Base-by-base conservation (phyloP, 345 rosid species). In the Trapa incisa region DNA sequence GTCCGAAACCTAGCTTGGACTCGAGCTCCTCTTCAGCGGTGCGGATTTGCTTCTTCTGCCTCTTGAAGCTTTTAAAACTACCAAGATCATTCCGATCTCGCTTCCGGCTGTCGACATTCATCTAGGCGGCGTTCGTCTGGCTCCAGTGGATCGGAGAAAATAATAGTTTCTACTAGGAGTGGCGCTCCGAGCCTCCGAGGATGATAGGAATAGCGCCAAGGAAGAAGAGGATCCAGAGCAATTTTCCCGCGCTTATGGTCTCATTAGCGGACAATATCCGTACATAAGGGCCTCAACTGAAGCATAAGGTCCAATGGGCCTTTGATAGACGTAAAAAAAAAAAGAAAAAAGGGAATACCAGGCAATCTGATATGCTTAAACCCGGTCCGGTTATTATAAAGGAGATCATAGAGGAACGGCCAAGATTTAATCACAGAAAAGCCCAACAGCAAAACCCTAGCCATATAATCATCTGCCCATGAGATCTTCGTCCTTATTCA, bases 11-110 rank as follows among this genome's bases (percentile, higher is more conserved):
- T 57, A 93, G 77, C 85, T 88, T 93, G 29, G 87, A 71, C 81
- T 87, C 94, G 37, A 88, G 89, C 80, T 88, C 88, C 63, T 93
- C 98, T 79, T 87, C 95, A 37, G 88, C 87, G 45, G 67, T 85
- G 33, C 85, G 94, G 61, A 82, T 79, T 71, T 80, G 86, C 79
- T 75, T 89, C 79, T 83, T 88, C 80, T 76, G 87, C 83, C 70
- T 87, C 80, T 84, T 90, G 41, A 84, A 72, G 71, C 78, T 71
- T 70, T 84, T 90, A 38, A 84, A 72, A 70, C 78, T 71, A 70
- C 92, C 75, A 42, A 74, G 74, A 65, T 83, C 90, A 53, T 70
- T 66, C 22, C 81, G 86, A 56, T 81, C 87, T 73, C 86, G 69
- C 72, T 81, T 80, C 60, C 90, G 83, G 67, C 77, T 63, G 39